phyloP scores from a whole-genome alignment of 2,329 filamentous ascomycete genomes.

The Fusarium bactridioides region DNA sequence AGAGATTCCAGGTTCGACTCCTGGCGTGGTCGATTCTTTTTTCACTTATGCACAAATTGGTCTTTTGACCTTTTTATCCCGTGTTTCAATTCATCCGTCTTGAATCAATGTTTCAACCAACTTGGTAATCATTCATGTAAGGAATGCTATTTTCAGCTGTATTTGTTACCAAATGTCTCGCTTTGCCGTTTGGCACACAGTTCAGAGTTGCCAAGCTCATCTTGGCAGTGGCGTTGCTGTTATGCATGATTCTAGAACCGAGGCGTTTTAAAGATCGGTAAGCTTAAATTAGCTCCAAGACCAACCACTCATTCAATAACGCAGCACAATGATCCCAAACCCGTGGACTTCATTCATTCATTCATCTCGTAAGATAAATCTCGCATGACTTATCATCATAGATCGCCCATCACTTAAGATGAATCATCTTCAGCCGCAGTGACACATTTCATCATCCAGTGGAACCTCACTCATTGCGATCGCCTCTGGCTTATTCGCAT shows the following conservation, averaged over 20 bases:
- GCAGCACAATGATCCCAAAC: not conserved
- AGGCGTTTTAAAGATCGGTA: not conserved
- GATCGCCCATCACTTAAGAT: not conserved
- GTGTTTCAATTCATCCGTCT: not conserved
- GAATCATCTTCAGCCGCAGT: not conserved
- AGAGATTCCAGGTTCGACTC: constrained; percentile 50
- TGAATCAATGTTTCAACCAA: not conserved
- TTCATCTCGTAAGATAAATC: not conserved
- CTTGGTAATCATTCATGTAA: not conserved
- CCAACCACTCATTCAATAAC: not conserved
- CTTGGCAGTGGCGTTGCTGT: not conserved
- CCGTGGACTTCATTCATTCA: not conserved
- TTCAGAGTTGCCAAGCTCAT: not conserved
- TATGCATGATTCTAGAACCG: not conserved
- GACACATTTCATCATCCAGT: not conserved
- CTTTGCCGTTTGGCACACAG: fast-evolving
- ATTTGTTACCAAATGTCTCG: not conserved
- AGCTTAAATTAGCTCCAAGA: not conserved
- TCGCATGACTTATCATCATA: not conserved
- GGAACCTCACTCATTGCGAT: constrained; percentile 10
- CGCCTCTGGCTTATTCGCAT: not conserved
- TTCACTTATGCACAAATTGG: fast-evolving
- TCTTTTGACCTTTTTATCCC: fast-evolving
- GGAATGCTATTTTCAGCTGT: not conserved
- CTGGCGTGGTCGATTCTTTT: constrained; percentile 44